Base-by-base conservation (phyloP, 805 yeast species). In the Cyberlindnera maclurae region DNA sequence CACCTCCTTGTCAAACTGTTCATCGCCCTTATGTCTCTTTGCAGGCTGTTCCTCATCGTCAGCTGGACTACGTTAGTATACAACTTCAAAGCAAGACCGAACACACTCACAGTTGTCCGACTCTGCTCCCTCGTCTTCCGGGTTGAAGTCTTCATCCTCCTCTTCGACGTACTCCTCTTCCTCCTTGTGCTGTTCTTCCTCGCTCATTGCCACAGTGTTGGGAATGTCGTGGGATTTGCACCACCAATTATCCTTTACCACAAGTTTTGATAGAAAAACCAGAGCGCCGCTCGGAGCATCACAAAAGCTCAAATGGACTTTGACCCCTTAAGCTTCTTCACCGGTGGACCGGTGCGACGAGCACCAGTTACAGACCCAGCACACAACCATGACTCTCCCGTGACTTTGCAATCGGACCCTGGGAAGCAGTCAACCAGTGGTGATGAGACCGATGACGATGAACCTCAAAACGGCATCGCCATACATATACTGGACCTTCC, bases 401-500 rank as follows among this genome's bases (percentile, higher is more conserved):
- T 20, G 24, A 20, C 24, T 8, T 20, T 20, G 24, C 8, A 20
- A 8, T 20, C 24, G 24, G 8, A 20, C 24, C 24, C 24, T 20
- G 24, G 8, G 24, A 20, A 20, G 24, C 24, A 5, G 24, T 20
- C 15, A 31, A 33, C 12, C 9, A 27, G n/a, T 12, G 29, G 13
- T 11, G 33, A 10, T 16, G 26, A 11, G 5, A 5, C 22, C 22
- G 34, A 32, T 2, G 22, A 32, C 9, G 17, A 32, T 12, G 27
- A 12, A 13, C 28, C 12, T 16, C 10, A 5, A 16, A 13, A 16
- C 18, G 51, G 44, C 2, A 69, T 71, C n/a, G n/a, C n/a, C 0
- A 46, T 79, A 1, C 80, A 77, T 41, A 51, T 71, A 0, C 61
- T 79, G 5, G 90, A 83, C 50, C 58, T 82, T 3, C 90, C 93